phyloP scores from a whole-genome alignment of 192 early-diverging fungal genomes.

The Rhizophagus clarus region DNA sequence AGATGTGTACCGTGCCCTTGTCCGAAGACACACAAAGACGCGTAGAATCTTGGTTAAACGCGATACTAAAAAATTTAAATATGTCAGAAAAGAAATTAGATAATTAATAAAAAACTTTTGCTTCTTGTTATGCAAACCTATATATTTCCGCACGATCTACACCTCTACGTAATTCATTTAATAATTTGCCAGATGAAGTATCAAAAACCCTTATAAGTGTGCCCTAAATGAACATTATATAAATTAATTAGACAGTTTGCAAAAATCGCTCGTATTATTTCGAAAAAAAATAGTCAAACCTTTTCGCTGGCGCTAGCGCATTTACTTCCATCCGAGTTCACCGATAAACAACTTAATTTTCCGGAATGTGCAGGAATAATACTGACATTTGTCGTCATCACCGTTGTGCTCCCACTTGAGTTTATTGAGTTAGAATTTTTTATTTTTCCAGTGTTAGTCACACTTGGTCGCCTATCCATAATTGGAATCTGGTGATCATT shows the following conservation, averaged over 20 bases:
- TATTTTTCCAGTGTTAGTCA: not conserved
- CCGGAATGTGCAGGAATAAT: constrained; percentile 86
- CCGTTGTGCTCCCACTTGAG: constrained; percentile 44
- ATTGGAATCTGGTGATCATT: constrained; percentile 43
- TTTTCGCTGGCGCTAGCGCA: constrained; percentile 86
- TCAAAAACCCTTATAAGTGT: constrained; percentile 92
- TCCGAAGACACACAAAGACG: constrained; percentile 85
- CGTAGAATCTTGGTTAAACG: constrained; percentile 80
- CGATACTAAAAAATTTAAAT: constrained; percentile 51
- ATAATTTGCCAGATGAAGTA: constrained; percentile 65
- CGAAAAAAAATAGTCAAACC: not conserved
- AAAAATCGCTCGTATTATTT: not conserved
- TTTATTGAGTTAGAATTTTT: constrained; percentile 22
- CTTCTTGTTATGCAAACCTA: constrained; percentile 20
- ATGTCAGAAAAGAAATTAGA: no score
- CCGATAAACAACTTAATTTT: constrained; percentile 72
- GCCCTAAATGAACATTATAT: constrained; percentile 44
- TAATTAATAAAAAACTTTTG: not conserved
- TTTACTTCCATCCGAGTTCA: constrained; percentile 76
- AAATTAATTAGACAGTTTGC: not conserved
- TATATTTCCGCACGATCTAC: constrained; percentile 88
- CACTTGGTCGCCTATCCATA: constrained; percentile 18
- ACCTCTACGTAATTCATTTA: constrained; percentile 87
- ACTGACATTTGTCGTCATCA: constrained; percentile 59
- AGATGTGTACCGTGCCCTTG: constrained; percentile 93